Base-by-base conservation (phyloP, 2,329 filamentous ascomycete species). In the Massarina eburnea region DNA sequence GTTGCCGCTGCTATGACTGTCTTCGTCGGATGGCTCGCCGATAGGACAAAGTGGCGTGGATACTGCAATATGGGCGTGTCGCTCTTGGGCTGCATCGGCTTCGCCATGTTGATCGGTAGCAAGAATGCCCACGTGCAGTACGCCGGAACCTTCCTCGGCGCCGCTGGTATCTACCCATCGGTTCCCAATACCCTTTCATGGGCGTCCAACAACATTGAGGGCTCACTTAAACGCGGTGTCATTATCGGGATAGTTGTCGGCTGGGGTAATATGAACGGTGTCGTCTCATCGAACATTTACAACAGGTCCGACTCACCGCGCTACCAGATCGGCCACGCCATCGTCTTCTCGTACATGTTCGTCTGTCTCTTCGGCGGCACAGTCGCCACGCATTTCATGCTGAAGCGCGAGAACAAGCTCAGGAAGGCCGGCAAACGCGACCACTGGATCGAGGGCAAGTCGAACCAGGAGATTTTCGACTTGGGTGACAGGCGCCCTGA, bases 221-320 rank as follows among this genome's bases (percentile, higher is more conserved):
- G 91, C n/a, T 88, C 92, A 6, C 95, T 95, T 72, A 96, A 96
- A 76, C 83, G 91, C 32, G 91, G 91, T 41, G 86, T 96, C 34
- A 89, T 89, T 1, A 74, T 96, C 2, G 91, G 91, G 2, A 83
- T 96, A 46, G 87, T 96, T 45, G 94, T 96, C 49, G 91, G 72
- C 29, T 95, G 89, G 88, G 91, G 91, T 39, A 96, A 96, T 67
- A 76, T 96, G 48, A 95, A 95, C 68, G 91, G 91, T 43, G 82
- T 96, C 36, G 86, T 96, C 15, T 85, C 80, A 56, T 85, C 82
- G 59, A 95, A 96, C 70, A 89, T 96, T 59, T 96, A 89, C 62
- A 73, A 73, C 10, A 58, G 65, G 62, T 73, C 79, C 53, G 75
- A 82, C 64, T 81, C 55, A 51, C 89, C 86, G 1, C 78, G 79